Evolutionary conservation across 306 rosid genomes (phyloP), one percentile per base, ranked within the genome.

Genomic region (Acacia crassicarpa): DNA sequence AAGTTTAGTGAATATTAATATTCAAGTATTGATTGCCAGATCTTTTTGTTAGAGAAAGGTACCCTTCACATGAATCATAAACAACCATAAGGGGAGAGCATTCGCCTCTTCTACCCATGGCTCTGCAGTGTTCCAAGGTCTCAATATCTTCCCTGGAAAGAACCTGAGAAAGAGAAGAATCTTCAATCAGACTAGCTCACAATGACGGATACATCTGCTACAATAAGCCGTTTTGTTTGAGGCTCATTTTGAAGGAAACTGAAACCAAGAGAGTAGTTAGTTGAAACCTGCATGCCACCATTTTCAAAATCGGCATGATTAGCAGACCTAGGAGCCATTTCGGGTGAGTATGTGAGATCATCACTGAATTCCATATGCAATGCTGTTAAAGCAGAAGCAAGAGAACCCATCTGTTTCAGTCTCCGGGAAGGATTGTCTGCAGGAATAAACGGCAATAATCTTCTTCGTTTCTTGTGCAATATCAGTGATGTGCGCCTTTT

Each of bases 251-350:
- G 30, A 65, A 56, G 65, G 25, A 33, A 71, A 45, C 38, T 38
- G 66, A 75, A 17, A 66, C 71, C 74, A 53, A n/a, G 40, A 82
- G 69, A 78, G n/a, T 74, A n/a, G 38, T 68, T 27, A 81, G 61
- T 56, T 78, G 75, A 84, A 74, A 93, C 98, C 98, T 93, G 98
- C 93, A 93, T 93, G 87, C 97, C 98, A 61, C 97, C 97, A 14
- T 80, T 63, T 84, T 93, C 98, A 49, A 86, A 85, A 35, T 49
- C 48, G 69, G 98, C 84, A 72, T 43, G 88, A 79, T 93, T 93
- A 3, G 94, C 90, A 66, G 89, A 84, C 83, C 84, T 85, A 70
- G 97, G 87, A 79, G 94, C 94, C 96, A 93, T 91, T 80, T 65
- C 85, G 22, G 88, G 85, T 72, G 69, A 7, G 80, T 93, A 93